phyloP scores from a whole-genome alignment of 352 stramenopile species.

The Pythium vanterpoolii region DNA sequence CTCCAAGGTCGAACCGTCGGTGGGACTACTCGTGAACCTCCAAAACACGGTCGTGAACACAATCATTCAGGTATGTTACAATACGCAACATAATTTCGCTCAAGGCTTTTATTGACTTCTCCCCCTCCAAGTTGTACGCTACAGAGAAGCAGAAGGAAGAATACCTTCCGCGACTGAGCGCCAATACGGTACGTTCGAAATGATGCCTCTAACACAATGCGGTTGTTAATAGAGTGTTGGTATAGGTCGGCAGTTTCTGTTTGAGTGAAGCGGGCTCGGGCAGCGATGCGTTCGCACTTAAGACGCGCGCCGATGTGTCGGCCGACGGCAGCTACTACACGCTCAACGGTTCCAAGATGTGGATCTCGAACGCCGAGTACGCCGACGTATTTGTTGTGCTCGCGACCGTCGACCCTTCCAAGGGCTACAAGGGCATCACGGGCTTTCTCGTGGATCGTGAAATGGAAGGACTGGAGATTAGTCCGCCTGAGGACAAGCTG shows the following conservation, averaged over 20 bases:
- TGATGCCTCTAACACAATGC: not conserved
- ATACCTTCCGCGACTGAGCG: slow-evolving; percentile 80
- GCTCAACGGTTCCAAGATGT: slow-evolving; percentile 97
- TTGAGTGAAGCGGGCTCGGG: slow-evolving; percentile 93
- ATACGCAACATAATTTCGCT: not conserved
- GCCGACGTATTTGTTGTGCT: slow-evolving; percentile 96
- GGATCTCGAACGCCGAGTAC: slow-evolving; percentile 97
- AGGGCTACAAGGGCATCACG: slow-evolving; percentile 97
- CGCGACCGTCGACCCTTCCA: slow-evolving; percentile 90
- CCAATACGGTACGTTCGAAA: slow-evolving; percentile 51
- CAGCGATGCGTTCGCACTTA: slow-evolving; percentile 95
- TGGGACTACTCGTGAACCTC: slow-evolving; percentile 94
- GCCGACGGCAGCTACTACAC: slow-evolving; percentile 93
- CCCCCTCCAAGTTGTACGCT: slow-evolving; percentile 45
- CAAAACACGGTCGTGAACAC: slow-evolving; percentile 96
- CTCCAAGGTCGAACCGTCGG: slow-evolving; percentile 94
- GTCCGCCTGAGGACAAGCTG: slow-evolving; percentile 96
- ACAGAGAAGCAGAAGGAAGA: slow-evolving; percentile 80
- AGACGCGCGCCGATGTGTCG: slow-evolving; percentile 87
- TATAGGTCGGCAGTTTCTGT: slow-evolving; percentile 94
- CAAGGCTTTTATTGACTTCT: not conserved
- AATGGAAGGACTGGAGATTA: slow-evolving; percentile 90
- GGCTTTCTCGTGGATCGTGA: slow-evolving; percentile 97
- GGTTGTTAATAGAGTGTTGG: not conserved
- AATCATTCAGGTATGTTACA: slow-evolving; percentile 73